Percentiles rank a stretch among this genome's conserved stretches.
Evolutionary conservation across 1,284 basidiomycete species (phyloP).

Genomic region (Cryptococcus jaspeensis): DNA sequence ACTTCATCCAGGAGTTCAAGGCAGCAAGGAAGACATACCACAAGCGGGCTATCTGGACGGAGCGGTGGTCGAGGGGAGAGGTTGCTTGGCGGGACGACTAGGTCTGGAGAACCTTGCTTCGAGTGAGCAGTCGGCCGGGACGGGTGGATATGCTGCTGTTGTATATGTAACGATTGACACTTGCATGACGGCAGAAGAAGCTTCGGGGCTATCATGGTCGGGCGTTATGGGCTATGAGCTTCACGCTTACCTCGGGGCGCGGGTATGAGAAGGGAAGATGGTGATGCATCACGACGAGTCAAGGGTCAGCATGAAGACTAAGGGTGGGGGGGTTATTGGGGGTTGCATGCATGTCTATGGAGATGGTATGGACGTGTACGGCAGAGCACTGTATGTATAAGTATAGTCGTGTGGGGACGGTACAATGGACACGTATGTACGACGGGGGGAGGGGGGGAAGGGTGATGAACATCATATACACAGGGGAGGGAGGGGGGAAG

Average conservation of each 20-base stretch:
- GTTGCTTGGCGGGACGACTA: constrained; percentile 73
- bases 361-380: too few species aligned
- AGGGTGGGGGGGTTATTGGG: background rate
- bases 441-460: too few species aligned
- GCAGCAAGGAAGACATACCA: constrained; percentile 82
- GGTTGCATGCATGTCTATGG: background rate
- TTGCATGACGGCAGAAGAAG: background rate
- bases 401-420: too few species aligned
- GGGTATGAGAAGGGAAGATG: background rate
- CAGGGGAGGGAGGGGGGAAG: too few species aligned
- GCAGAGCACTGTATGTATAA: too few species aligned
- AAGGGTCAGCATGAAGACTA: background rate
- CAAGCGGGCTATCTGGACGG: constrained; percentile 82
- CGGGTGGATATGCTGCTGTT: background rate
- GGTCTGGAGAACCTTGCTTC: too few species aligned
- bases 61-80: constrained; percentile 77
- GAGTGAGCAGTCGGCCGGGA: too few species aligned
- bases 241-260: background rate
- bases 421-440: too few species aligned
- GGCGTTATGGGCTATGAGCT: too few species aligned
- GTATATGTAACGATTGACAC: background rate
- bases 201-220: background rate
- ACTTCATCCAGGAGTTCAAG: constrained; percentile 83
- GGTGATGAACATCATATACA: too few species aligned
- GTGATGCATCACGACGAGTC: background rate